Evolutionary conservation across 1,284 basidiomycete genomes (phyloP), one percentile per base, ranked within the genome.

Genomic region (Pascua sp.): DNA sequence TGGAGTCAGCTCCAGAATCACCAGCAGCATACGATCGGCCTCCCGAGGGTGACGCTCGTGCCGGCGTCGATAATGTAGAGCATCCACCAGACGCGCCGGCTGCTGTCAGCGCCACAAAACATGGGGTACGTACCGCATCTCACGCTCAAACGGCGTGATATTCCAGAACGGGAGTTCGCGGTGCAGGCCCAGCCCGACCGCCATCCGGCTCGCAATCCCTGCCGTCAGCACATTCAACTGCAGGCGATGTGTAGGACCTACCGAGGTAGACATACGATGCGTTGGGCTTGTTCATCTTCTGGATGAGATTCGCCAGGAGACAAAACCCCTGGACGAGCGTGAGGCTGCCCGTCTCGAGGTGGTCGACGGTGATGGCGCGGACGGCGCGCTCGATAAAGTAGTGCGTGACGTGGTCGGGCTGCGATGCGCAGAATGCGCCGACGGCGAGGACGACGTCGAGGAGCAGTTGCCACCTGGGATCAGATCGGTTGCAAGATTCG

Each of bases 141-240:
- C 63, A 8, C 62, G 55, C 50, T 65, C 61, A 32, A 63, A 65
- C 5, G 57, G 51, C n/a, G 49, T 49, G 37, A 63, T 42, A 18
- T 47, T 38, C 50, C 54, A 53, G 3, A 51, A 37, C 1, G 59
- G 53, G 8, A 55, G 49, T 38, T 65, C 64, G 39, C 56, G 55
- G 43, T 65, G 64, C 45, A 65, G 46, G 5, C 64, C 64, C n/a
- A 61, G 51, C 36, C 62, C 59, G 42, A 65, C 59, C 5, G 61
- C 61, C 56, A 65, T 59, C 0, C 63, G 44, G 9, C 60, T 37
- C 0, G 61, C 63, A 24, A 63, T 61, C 2, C 61, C 58, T 32
- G 24, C 24, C 24, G 24, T 32, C 24, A 32, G 24, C n/a, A n/a
- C n/a, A n/a, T n/a, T n/a, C n/a, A n/a, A n/a, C n/a, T n/a, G n/a